Base-by-base conservation (phyloP, 306 rosid genomes). In the Gynostemma pentaphyllum region DNA sequence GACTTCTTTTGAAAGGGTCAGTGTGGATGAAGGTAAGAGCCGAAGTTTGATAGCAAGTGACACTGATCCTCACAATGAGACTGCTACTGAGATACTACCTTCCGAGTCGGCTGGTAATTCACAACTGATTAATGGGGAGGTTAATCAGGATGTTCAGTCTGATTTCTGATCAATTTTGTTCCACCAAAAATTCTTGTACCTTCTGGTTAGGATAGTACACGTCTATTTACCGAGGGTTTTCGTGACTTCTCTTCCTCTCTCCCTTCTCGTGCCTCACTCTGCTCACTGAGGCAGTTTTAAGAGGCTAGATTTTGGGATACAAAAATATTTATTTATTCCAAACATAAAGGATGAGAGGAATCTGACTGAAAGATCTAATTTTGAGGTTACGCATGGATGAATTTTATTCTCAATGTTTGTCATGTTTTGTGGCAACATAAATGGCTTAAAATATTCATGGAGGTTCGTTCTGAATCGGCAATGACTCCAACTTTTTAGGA, bases 271-370 rank as follows among this genome's bases (percentile, higher is more conserved):
- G 49, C 56, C 29, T 74, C 61, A 45, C 74, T 64, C 49, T 54
- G 79, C 80, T 70, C 79, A 71, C 84, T 79, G 81, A 79, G 84
- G 76, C 66, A 66, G 76, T 64, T 60, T 76, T 70, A 80, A 75
- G 76, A 74, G 84, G 80, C 74, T 57, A 36, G 46, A 37, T 47
- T 59, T 37, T 36, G 46, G 45, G 46, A 10, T 59, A 36, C 46
- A 18, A n/a, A 37, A 57, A 11, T 32, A 56, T 57, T 59, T 59
- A 59, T 59, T n/a, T n/a, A 74, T 69, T 64, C 74, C 37, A 75
- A 71, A 69, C 48, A 66, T 54, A 66, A 78, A 61, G 76, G 80
- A 82, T 62, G 70, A 62, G 70, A 53, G 69, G 67, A 36, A 22
- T 44, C 36, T n/a, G 64, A 14, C 26, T 24, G 57, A 29, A 14